Evolutionary conservation across 2,329 filamentous ascomycete species (phyloP), one percentile per base, ranked within the genome.

Genomic region (Aplosporella prunicola): DNA sequence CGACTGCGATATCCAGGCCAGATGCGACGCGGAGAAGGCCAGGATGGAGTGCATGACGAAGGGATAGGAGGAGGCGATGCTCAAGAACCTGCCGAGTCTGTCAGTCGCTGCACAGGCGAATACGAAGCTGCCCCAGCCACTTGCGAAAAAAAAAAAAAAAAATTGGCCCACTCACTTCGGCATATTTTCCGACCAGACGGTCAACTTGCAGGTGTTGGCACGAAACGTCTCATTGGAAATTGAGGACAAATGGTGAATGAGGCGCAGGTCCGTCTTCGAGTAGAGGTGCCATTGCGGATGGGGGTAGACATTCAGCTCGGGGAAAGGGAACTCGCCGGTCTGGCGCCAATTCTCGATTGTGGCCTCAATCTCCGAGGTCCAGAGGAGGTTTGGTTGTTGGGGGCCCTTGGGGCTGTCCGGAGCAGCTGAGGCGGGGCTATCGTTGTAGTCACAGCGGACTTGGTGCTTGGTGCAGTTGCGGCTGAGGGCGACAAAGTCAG

Each of bases 391-490:
- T 14, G 73, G 67, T 43, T 69, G 64, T 45, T 71, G 68, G 30
- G 69, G 67, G 44, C 68, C 63, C 42, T 61, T 62, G 35, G 64
- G 58, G 40, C 63, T 66, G 45, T 71, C 71, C 46, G 74, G 71
- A 33, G 65, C 63, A 43, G 82, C 78, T 41, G 80, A 71, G 30
- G 76, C 70, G 32, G 82, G 76, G 55, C 80, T 78, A 57, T 96
- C 88, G 72, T 94, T 93, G 68, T 96, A 98, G 51, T 94, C 91
- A 64, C 91, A 98, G 54, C 88, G 83, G 52, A 93, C 91, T 67
- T 95, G 94, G 67, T 98, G 91, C 67, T 96, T 98, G 44, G 89
- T 95, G 66, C 91, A 98, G 64, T 98, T 98, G 55, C 86, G 86
- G 68, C 88, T 93, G 54, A 20, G 13, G 29, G 27, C 33, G 31